Conservation (phyloP, 2,329 filamentous ascomycete species). For the Beauveria brongniartii region DNA sequence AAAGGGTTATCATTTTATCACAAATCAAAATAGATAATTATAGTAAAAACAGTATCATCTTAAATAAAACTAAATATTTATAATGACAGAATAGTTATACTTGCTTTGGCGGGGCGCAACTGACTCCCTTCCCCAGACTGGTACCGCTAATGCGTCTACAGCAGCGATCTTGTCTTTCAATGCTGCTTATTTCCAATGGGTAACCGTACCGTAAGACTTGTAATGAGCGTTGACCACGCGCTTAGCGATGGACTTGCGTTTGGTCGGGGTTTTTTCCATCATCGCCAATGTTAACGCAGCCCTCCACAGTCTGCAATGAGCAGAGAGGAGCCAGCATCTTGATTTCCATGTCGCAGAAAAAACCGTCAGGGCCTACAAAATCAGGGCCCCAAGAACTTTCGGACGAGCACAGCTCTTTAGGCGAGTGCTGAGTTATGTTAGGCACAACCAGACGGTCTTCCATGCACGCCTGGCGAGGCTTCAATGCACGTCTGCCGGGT, state of each 20-base stretch:
- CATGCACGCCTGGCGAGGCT: constrained; percentile 7
- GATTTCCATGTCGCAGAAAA: constrained; percentile 10
- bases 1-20: too few relatives aligned
- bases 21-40: too few relatives aligned
- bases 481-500: neutral
- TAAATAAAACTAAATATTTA: too few relatives aligned
- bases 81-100: too few relatives aligned
- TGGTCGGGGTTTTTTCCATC: neutral
- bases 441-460: constrained; percentile 8
- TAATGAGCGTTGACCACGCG: neutral
- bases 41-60: too few relatives aligned
- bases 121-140: too few relatives aligned
- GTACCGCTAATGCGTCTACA: too few relatives aligned
- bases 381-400: constrained; percentile 9
- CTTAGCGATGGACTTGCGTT: neutral
- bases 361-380: constrained; percentile 8
- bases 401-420: constrained; percentile 8
- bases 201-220: neutral
- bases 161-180: too few relatives aligned
- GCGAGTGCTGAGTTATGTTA: constrained; percentile 5
- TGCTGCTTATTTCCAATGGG: neutral
- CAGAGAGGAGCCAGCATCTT: constrained; percentile 10
- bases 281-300: constrained; percentile 6
- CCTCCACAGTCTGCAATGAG: constrained; percentile 1
- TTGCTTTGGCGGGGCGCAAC: too few relatives aligned